Conservation (phyloP, 140 eudicot genomes). For the Senecio squalidus region DNA sequence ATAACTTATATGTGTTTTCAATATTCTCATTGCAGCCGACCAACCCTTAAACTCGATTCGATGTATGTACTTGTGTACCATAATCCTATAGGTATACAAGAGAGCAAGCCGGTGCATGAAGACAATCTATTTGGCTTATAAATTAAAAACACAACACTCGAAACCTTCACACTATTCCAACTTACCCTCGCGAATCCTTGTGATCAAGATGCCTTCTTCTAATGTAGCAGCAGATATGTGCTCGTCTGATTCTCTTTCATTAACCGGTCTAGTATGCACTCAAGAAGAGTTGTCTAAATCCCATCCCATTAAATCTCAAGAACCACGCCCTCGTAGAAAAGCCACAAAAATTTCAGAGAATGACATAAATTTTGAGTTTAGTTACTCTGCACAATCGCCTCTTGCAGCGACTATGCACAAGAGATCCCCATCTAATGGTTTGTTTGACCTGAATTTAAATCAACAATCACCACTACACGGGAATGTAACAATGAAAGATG, state of each 20-base stretch:
- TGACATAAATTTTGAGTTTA: constrained; percentile 23
- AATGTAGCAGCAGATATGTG: constrained; percentile 20
- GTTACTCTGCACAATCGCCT: constrained; percentile 28
- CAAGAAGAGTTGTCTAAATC: constrained; percentile 12
- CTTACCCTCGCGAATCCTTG: background rate
- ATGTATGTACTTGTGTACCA: background rate
- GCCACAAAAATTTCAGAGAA: constrained; percentile 26
- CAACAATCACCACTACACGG: constrained; percentile 13
- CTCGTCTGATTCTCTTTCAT: constrained; percentile 28
- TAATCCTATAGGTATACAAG: background rate
- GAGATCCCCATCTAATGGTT: constrained; percentile 13
- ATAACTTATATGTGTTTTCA: background rate
- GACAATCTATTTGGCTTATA: constrained; percentile 18
- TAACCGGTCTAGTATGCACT: constrained; percentile 29
- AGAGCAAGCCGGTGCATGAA: constrained; percentile 13
- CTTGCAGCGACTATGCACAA: constrained; percentile 7
- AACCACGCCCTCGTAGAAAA: constrained; percentile 14
- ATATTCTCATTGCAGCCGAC: constrained; percentile 4
- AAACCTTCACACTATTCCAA: constrained; percentile 2
- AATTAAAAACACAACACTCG: background rate
- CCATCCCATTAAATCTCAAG: background rate
- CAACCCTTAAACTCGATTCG: background rate
- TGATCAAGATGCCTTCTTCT: constrained; percentile 29
- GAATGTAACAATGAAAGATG: constrained; percentile 24
- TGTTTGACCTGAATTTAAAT: constrained; percentile 20